Evolutionary conservation across 139 green algal species (phyloP).

Genomic region (Chlorella sp.): DNA sequence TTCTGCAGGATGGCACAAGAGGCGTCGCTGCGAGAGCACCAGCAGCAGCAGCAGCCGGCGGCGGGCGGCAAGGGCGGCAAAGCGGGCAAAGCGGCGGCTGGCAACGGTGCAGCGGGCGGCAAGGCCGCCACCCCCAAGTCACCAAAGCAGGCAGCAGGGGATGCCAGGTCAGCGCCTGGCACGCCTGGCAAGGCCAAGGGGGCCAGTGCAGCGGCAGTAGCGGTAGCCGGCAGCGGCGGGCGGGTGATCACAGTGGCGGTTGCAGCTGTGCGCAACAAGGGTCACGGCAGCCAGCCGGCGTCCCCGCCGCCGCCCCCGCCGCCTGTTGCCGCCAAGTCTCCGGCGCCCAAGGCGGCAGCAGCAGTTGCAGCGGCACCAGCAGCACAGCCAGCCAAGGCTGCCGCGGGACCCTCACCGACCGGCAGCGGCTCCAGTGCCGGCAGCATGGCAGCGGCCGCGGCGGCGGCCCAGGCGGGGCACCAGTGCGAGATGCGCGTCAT

Average conservation of each 20-base stretch:
- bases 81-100: no score
- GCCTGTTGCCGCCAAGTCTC: not conserved
- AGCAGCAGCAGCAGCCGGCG: not conserved
- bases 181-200: slow-evolving; percentile 26
- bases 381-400: not conserved
- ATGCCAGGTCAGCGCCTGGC: not conserved
- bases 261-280: not conserved
- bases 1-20: slow-evolving; percentile 23
- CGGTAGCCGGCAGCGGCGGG: slow-evolving; percentile 5
- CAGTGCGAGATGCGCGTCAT: slow-evolving; percentile 51
- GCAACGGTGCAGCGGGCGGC: no score
- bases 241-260: slow-evolving; percentile 24
- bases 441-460: not conserved
- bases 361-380: not conserved
- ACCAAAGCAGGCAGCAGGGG: not conserved
- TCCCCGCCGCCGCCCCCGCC: not conserved
- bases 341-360: not conserved
- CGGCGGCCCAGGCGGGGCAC: not conserved
- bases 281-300: not conserved
- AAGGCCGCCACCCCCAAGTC: not conserved
- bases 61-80: not conserved
- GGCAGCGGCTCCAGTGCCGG: not conserved
- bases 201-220: not conserved
- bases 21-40: slow-evolving; percentile 33
- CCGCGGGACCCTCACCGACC: no score